A percentile compares a stretch with the other conserved stretches of the same genome.
These are phyloP conservation scores for Chrysosphaeria jannelii DNA, from an alignment of 2,329 filamentous ascomycete genomes.

Conservation along the genomic window DNA sequence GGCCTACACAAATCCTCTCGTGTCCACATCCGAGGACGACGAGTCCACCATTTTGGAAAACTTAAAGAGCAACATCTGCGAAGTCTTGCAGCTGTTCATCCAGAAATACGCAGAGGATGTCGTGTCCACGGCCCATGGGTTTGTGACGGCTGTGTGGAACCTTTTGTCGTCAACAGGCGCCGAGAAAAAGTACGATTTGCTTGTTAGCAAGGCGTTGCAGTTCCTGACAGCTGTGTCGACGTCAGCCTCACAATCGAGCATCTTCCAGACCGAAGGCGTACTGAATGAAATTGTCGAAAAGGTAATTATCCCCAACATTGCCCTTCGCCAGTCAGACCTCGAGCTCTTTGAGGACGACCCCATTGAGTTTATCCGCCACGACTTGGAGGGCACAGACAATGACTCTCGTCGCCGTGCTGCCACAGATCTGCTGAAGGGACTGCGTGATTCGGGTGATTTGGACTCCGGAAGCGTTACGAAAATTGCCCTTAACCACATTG, in stretches of 20 bases:
- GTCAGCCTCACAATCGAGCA: conserved; percentile 44
- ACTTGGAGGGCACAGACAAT: conserved; percentile 85
- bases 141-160: conserved; percentile 75
- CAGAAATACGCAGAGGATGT: conserved; percentile 94
- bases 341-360: conserved; percentile 96
- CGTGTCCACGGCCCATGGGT: conserved; percentile 45
- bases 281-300: conserved; percentile 79
- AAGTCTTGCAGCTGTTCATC: conserved; percentile 65
- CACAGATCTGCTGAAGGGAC: conserved; percentile 71
- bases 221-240: conserved; percentile 77
- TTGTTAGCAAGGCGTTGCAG: conserved; percentile 82
- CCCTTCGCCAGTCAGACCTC: conserved; percentile 70
- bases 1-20: conserved; percentile 54
- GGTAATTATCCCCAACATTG: conserved; percentile 80
- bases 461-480: conserved; percentile 63
- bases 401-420: conserved; percentile 78
- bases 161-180: conserved; percentile 62
- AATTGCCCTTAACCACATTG: conserved; percentile 67
- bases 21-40: conserved; percentile 39
- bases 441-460: conserved; percentile 67
- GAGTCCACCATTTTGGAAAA: conserved; percentile 64
- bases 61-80: conserved; percentile 81
- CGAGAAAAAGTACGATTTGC: conserved; percentile 75
- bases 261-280: conserved; percentile 59
- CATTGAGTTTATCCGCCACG: conserved; percentile 87